These are phyloP conservation scores for Melampsora americana DNA, from an alignment of 1,284 basidiomycete genomes.

Conservation along the genomic window DNA sequence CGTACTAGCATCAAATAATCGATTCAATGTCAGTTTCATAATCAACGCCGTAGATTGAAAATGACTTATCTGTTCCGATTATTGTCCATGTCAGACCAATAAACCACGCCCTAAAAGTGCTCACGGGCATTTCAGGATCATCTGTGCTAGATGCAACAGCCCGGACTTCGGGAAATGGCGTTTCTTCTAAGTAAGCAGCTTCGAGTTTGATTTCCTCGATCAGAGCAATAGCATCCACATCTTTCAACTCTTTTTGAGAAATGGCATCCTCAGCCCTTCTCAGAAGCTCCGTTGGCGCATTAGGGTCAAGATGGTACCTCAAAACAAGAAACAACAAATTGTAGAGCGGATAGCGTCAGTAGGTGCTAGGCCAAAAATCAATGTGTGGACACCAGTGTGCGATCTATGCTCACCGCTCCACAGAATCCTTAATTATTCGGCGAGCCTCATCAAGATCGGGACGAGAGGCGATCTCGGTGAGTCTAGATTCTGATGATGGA, in stretches of 20 bases:
- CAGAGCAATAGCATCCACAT: conserved; percentile 25
- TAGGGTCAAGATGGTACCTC: conserved; percentile 44
- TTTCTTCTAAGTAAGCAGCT: conserved; percentile 58
- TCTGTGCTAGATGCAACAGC: conserved; percentile 74
- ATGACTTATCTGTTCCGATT: conserved; percentile 67
- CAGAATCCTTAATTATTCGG: conserved; percentile 23
- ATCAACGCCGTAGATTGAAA: conserved; percentile 55
- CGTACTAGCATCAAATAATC: conserved; percentile 48
- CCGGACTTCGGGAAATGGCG: conserved; percentile 81
- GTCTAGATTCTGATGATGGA: conserved; percentile 6
- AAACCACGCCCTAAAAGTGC: conserved; percentile 77
- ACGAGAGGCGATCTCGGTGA: conserved; percentile 21
- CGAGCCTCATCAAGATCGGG: conserved; percentile 24
- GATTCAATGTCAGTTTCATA: conserved; percentile 33
- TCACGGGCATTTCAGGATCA: conserved; percentile 71
- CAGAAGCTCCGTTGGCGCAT: conserved; percentile 40
- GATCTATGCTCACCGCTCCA: conserved; percentile 7
- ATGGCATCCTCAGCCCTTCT: conserved; percentile 29
- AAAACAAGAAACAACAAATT: background rate
- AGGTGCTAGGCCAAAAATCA: background rate
- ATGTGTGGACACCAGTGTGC: background rate
- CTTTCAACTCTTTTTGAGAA: conserved; percentile 17
- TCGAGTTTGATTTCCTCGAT: conserved; percentile 46
- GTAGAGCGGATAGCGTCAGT: background rate
- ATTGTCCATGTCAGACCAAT: conserved; percentile 60